Base-by-base conservation (phyloP, 2,329 filamentous ascomycete species). In the Fusarium sp. region DNA sequence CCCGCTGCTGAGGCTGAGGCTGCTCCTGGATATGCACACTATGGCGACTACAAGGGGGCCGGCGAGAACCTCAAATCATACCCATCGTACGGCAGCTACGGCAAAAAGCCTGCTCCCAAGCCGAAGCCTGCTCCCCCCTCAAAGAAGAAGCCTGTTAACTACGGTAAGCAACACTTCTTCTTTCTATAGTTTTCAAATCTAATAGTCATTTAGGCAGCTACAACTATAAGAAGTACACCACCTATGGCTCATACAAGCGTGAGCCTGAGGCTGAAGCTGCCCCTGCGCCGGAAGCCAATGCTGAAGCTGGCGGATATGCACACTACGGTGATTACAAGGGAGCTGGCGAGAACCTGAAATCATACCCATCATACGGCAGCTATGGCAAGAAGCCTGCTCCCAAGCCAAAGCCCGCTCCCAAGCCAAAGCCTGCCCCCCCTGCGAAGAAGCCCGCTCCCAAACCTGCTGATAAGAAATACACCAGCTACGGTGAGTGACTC, bases 1-100 rank as follows among this genome's bases (percentile, higher is more conserved):
- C 53, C 70, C 2, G 66, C 33, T 31, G 41, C 60, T 19, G 59
- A 61, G 19, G 56, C 70, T 10, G 58, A 39, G 3, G 50, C 61
- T 2, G 61, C 37, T n/a, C 46, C 53, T 13, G 23, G 35, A 21
- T 52, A 50, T 21, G 1, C 27, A 3, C 14, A 4, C 2, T 53
- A 56, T 1, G 53, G 39, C 1, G 32, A 25, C 0, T 56, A 56
- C 1, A 44, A 52, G 7, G 47, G 38, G 5, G 47, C 52, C 0
- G 51, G 51, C 3, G 37, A 51, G 6, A 6, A 50, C 9, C n/a
- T 51, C 0, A 9, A 11, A 2, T 33, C 9, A 4, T 45, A 35
- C 6, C 13, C 33, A 15, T 41, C 25, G 14, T 58, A 50, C 9
- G 32, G 8, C 31, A 21, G 10, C 15, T 57, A 58, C 14, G 49